Conservation (phyloP, 2,329 filamentous ascomycete species). For the Nigrospora sphaerica region DNA sequence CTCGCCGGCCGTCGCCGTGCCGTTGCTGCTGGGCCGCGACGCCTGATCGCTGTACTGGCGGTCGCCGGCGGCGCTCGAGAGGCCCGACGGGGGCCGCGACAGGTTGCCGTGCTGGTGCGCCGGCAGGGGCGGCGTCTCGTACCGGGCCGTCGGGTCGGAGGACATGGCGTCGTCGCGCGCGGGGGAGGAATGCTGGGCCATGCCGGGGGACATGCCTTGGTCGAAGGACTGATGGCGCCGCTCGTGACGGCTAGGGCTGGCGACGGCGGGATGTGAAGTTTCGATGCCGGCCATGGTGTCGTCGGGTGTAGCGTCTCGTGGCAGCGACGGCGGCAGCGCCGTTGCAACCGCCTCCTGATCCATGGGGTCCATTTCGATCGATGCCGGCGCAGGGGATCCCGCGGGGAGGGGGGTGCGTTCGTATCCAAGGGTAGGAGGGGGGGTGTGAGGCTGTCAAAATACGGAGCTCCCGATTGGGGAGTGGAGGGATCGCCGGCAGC, state of each 20-base stretch:
- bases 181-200: conserved; percentile 17
- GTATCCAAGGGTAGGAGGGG: no score
- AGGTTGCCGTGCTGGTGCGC: conserved; percentile 31
- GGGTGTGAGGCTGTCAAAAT: no score
- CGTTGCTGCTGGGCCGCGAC: conserved; percentile 27
- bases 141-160: conserved; percentile 27
- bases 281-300: conserved; percentile 42
- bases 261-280: conserved; percentile 32
- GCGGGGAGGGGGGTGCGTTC: no score
- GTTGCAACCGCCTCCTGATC: not conserved
- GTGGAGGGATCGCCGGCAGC: no score
- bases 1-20: conserved; percentile 18
- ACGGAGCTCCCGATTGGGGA: no score
- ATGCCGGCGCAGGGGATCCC: no score
- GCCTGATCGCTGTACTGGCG: conserved; percentile 38
- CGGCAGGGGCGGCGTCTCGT: conserved; percentile 39
- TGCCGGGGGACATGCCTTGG: conserved; percentile 30
- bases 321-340: not conserved
- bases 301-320: conserved; percentile 29
- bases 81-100: conserved; percentile 48
- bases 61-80: conserved; percentile 34
- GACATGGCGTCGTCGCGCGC: conserved; percentile 28
- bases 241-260: conserved; percentile 23
- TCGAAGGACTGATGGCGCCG: conserved; percentile 40
- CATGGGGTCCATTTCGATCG: not conserved